Conservation (phyloP, 257 asterid species). For the Solanum ossicruentum region DNA sequence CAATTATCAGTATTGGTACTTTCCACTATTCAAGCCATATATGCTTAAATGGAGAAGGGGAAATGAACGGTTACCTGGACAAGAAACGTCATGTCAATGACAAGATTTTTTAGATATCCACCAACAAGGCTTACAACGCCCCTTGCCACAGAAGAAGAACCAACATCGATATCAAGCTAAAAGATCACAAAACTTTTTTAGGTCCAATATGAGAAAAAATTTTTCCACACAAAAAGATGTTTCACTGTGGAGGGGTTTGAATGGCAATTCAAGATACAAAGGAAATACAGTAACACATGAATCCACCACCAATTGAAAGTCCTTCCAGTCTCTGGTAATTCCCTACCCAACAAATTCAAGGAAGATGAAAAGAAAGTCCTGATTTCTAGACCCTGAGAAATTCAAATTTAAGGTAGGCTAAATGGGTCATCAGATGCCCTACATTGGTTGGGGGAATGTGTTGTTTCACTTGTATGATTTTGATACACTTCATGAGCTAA, state of each 20-base stretch:
- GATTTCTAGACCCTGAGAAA: neutral
- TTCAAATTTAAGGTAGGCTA: neutral
- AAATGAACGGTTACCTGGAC: constrained; percentile 46
- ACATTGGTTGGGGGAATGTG: neutral
- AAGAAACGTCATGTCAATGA: constrained; percentile 84
- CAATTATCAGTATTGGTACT: neutral
- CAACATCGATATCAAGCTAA: constrained; percentile 72
- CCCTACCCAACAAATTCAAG: neutral
- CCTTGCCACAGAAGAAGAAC: constrained; percentile 85
- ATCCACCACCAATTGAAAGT: neutral
- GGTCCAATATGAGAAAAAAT: neutral
- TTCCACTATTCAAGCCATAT: neutral
- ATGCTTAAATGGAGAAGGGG: neutral
- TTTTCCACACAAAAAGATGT: neutral
- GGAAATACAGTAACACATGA: neutral
- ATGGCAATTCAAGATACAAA: neutral
- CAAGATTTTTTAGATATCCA: constrained; percentile 80
- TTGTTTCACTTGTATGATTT: too few species aligned
- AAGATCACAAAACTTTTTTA: neutral
- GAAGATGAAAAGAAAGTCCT: neutral
- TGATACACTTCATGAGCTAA: too few species aligned
- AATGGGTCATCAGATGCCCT: neutral
- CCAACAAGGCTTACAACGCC: constrained; percentile 83
- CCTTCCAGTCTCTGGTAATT: neutral
- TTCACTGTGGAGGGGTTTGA: neutral